These are phyloP conservation scores for Acacia concinna DNA, from an alignment of 331 rosid genomes.

Conservation along the genomic window DNA sequence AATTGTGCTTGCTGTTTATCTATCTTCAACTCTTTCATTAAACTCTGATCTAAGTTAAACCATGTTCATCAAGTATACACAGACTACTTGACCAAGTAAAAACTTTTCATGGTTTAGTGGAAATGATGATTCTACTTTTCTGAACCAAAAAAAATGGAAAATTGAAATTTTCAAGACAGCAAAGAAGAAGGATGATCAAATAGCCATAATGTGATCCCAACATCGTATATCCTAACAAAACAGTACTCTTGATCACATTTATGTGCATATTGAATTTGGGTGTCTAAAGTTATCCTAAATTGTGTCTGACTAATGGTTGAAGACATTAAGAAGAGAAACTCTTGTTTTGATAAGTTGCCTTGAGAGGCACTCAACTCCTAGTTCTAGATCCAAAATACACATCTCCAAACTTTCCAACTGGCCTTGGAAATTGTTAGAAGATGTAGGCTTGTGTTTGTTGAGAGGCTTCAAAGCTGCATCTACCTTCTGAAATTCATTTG, in stretches of 20 bases:
- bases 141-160: neutral
- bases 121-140: neutral
- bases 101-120: neutral
- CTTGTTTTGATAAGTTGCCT: constrained; percentile 31
- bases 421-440: constrained; percentile 13
- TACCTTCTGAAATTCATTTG: constrained; percentile 24
- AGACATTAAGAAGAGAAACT: neutral
- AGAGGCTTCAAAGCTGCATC: constrained; percentile 35
- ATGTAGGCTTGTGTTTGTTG: constrained; percentile 8
- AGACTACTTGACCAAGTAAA: too few species aligned
- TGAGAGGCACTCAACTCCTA: constrained; percentile 31
- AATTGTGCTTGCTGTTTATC: neutral
- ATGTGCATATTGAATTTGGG: neutral
- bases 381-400: constrained; percentile 35
- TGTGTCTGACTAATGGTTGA: neutral
- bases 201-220: neutral
- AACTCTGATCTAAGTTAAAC: neutral
- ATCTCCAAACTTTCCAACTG: constrained; percentile 28
- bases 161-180: neutral
- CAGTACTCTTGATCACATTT: neutral
- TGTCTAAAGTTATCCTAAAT: neutral
- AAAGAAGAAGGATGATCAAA: neutral
- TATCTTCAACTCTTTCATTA: neutral
- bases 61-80: too few species aligned
- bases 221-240: neutral